A percentile compares a stretch with the other conserved stretches of the same genome.
phyloP scores from a whole-genome alignment of 2,329 filamentous ascomycete species.

The Fusarium globosum region DNA sequence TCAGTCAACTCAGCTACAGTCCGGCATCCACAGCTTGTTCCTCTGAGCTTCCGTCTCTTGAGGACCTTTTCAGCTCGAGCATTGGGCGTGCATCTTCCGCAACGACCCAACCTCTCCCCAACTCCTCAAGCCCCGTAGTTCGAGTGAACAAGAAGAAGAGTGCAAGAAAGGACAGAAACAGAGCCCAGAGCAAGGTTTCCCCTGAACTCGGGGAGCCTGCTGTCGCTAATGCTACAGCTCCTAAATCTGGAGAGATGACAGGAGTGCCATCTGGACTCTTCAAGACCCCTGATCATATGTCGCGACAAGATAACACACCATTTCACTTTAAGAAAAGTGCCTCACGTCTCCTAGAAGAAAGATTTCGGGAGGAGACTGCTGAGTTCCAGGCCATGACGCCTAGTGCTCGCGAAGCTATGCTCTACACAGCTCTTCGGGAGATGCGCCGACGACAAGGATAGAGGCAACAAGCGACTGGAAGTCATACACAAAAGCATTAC shows the following conservation, averaged over 20 bases:
- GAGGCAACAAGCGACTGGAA: neutral
- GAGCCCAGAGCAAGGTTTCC: fast-evolving
- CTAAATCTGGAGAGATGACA: neutral
- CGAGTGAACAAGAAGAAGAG: fast-evolving
- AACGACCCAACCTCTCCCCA: fast-evolving
- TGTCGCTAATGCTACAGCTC: fast-evolving
- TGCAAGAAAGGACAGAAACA: fast-evolving
- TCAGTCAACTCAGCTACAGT: fast-evolving
- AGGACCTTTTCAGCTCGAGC: neutral
- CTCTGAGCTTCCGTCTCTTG: neutral
- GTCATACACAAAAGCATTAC: neutral
- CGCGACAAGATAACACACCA: neutral
- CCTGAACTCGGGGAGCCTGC: fast-evolving
- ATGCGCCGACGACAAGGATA: neutral
- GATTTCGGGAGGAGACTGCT: neutral
- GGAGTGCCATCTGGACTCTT: neutral
- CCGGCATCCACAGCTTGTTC: neutral
- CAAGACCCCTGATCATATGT: neutral
- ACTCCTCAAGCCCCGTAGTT: fast-evolving
- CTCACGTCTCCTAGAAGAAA: fast-evolving
- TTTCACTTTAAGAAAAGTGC: neutral
- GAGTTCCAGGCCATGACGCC: slow-evolving; percentile 1
- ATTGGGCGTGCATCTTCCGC: neutral
- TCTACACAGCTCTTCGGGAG: neutral
- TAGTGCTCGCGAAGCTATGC: neutral